Evolutionary conservation across 441 rosid genomes (phyloP).

Genomic region (Croton laevigatus): DNA sequence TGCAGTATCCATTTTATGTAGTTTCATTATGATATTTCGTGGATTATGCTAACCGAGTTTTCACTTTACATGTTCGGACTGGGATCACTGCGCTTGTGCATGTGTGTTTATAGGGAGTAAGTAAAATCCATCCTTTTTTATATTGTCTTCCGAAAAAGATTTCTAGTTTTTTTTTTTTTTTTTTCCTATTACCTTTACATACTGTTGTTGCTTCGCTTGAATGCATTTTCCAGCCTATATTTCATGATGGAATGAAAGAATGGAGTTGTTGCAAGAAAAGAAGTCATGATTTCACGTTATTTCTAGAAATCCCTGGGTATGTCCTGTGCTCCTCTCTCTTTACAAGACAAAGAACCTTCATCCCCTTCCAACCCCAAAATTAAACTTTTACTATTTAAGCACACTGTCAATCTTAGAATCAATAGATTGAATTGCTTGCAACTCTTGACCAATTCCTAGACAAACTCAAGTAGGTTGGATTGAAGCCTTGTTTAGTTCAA

Average conservation of each 20-base stretch:
- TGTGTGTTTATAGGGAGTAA: constrained; percentile 62
- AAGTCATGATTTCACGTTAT: constrained; percentile 86
- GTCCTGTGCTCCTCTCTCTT: constrained; percentile 4
- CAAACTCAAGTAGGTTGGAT: neutral
- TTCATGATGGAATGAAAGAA: constrained; percentile 93
- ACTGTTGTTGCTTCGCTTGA: neutral
- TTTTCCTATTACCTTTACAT: neutral
- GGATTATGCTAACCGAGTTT: constrained; percentile 28
- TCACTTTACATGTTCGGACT: constrained; percentile 31
- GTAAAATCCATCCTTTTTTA: constrained; percentile 32
- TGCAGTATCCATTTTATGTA: neutral
- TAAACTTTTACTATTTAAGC: neutral
- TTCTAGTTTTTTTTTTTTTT: constrained; percentile 8
- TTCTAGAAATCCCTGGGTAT: constrained; percentile 90
- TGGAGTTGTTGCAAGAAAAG: constrained; percentile 98
- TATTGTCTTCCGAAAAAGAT: neutral
- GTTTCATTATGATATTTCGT: neutral
- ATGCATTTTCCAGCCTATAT: constrained; percentile 60
- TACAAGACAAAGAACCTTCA: too few relatives aligned
- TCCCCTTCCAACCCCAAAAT: too few relatives aligned
- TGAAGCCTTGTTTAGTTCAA: neutral
- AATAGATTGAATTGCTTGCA: neutral
- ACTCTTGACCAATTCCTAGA: neutral
- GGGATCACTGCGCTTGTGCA: constrained; percentile 19
- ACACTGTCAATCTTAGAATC: neutral